Evolutionary conservation across 257 asterid genomes (phyloP).

Genomic region (Phtheirospermum japonicum): DNA sequence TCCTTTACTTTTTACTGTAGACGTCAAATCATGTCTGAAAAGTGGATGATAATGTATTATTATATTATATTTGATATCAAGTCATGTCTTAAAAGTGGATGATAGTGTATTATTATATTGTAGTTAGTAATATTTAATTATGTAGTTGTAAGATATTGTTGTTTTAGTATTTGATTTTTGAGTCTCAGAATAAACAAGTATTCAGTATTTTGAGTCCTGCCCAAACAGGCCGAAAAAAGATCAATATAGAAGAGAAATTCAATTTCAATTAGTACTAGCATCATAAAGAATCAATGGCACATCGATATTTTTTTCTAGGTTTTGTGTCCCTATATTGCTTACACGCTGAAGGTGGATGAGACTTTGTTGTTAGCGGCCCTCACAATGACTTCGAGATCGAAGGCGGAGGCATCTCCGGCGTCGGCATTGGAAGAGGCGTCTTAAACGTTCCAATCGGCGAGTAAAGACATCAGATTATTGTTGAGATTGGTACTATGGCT

Average conservation of each 20-base stretch:
- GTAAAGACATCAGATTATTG: constrained; percentile 55
- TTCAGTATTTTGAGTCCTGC: too few relatives aligned
- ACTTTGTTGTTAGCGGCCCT: constrained; percentile 71
- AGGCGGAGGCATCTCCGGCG: constrained; percentile 48
- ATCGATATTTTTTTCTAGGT: not conserved
- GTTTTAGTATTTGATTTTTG: too few relatives aligned
- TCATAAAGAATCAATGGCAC: constrained; percentile 11
- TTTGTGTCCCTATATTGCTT: constrained; percentile 26
- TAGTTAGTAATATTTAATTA: too few relatives aligned
- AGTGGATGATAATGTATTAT: too few relatives aligned
- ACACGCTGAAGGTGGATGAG: constrained; percentile 74
- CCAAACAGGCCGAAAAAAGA: too few relatives aligned
- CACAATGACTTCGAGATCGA: constrained; percentile 87
- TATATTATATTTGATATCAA: too few relatives aligned
- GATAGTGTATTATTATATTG: too few relatives aligned
- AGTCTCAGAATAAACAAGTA: too few relatives aligned
- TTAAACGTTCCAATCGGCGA: constrained; percentile 90
- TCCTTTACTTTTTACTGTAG: too few relatives aligned
- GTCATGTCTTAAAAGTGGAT: too few relatives aligned
- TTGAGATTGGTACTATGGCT: constrained; percentile 65
- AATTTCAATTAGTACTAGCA: not conserved
- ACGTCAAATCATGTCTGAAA: too few relatives aligned
- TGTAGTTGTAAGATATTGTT: too few relatives aligned
- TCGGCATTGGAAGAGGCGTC: constrained; percentile 53
- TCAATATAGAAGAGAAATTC: not conserved